Percentiles rank a stretch among this genome's conserved stretches.
Conservation (phyloP, 1,284 basidiomycete species). For the Pyrrhoderma lamaoense region DNA sequence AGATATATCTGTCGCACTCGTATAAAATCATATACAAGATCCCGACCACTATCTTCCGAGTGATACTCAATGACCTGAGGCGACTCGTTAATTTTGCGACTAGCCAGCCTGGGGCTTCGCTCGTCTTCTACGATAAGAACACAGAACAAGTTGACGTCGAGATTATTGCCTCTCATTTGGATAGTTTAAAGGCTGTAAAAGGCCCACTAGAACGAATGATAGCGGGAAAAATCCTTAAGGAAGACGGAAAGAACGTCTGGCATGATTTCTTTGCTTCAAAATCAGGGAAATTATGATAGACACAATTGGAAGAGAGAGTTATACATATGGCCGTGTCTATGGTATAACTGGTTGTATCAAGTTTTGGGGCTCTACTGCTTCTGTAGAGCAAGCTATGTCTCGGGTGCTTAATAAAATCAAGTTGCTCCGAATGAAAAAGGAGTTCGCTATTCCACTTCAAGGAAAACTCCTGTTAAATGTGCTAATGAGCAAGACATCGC, state of each 20-base stretch:
- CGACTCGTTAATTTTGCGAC: constrained; percentile 6
- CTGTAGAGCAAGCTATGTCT: constrained; percentile 1
- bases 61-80: background rate
- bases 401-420: constrained; percentile 1
- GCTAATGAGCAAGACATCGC: constrained; percentile 22
- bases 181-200: constrained; percentile 33
- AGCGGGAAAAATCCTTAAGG: constrained; percentile 46
- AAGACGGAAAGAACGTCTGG: constrained; percentile 49
- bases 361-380: constrained; percentile 30
- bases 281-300: constrained; percentile 36
- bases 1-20: constrained; percentile 10
- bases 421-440: constrained; percentile 21
- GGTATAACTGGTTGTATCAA: constrained; percentile 36
- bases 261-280: constrained; percentile 46
- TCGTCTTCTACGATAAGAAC: background rate
- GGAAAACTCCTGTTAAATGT: constrained; percentile 28
- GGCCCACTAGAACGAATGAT: constrained; percentile 50
- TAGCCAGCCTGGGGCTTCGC: constrained; percentile 8
- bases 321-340: constrained; percentile 39
- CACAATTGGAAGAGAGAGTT: constrained; percentile 33
- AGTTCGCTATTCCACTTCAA: constrained; percentile 26
- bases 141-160: constrained; percentile 1
- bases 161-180: constrained; percentile 7
- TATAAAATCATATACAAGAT: constrained; percentile 11
- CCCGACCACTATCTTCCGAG: background rate